A percentile compares a stretch with the other conserved stretches of the same genome.
These are phyloP conservation scores for Globisporangium alternatum DNA, from an alignment of 352 stramenopile species.

Conservation along the genomic window DNA sequence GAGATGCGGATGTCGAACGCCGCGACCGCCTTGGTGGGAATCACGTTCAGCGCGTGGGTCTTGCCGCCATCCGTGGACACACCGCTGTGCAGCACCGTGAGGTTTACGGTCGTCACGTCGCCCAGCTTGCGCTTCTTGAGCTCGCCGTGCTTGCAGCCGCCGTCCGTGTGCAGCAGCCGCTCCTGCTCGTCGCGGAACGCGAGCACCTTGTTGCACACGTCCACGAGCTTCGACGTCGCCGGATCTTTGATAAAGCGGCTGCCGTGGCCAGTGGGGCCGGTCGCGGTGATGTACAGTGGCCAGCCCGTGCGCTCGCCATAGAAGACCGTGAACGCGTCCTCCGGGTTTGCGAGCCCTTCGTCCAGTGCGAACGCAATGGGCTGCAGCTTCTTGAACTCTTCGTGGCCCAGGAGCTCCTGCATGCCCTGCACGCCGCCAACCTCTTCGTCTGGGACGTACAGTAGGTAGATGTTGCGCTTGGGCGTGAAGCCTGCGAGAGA, in stretches of 20 bases:
- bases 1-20: constrained; percentile 93
- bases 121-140: constrained; percentile 88
- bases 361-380: constrained; percentile 93
- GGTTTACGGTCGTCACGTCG: constrained; percentile 94
- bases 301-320: constrained; percentile 94
- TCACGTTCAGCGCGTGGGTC: constrained; percentile 90
- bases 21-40: constrained; percentile 85
- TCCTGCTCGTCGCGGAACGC: constrained; percentile 90
- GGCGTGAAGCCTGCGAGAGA: constrained; percentile 58
- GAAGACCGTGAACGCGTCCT: constrained; percentile 93
- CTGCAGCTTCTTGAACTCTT: constrained; percentile 77
- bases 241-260: constrained; percentile 95
- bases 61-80: constrained; percentile 78
- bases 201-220: constrained; percentile 84
- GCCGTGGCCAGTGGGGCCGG: constrained; percentile 84
- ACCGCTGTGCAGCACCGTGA: constrained; percentile 89
- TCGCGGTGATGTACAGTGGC: constrained; percentile 88
- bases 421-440: constrained; percentile 93
- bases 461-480: constrained; percentile 89
- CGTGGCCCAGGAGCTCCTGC: constrained; percentile 82
- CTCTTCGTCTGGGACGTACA: constrained; percentile 94
- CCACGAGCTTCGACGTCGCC: constrained; percentile 94
- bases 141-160: constrained; percentile 89
- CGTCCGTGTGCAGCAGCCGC: constrained; percentile 54
- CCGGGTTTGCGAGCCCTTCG: constrained; percentile 92